Base-by-base conservation (phyloP, 768 basidiomycete genomes). In the Leccinum disarticulatum region DNA sequence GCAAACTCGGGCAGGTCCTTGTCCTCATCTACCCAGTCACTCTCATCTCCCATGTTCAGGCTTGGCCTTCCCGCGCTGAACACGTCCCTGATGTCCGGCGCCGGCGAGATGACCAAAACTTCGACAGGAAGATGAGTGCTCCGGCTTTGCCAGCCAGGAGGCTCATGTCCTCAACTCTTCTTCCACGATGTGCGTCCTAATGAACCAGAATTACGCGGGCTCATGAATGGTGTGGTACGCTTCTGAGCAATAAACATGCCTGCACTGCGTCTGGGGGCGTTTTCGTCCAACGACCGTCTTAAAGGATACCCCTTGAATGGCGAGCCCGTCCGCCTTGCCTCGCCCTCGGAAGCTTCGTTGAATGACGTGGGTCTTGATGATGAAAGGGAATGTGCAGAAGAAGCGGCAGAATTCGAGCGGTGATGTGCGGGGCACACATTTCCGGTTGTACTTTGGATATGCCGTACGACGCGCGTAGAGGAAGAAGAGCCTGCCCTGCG, bases 11-110 rank as follows among this genome's bases (percentile, higher is more conserved):
- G 76, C 19, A 74, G 73, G 65, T 92, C 90, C 7, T 93, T 92
- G 46, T 94, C 91, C 65, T 92, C 90, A 66, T 93, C 92, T 14
- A 91, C 87, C 91, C 91, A 93, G 63, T 93, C 91, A 50, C 87
- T 87, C 65, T 93, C 91, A 66, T 92, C 92, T 8, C 88, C 88
- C 54, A 81, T 70, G 64, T 66, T 83, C 47, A 83, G 62, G 43
- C 87, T 82, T 61, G 79, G 81, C 61, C 88, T 71, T 17, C 88
- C 85, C 5, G 30, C 66, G 38, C 87, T 85, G 61, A 94, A 92
- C 28, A 94, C 91, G 64, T 94, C 91, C 41, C 91, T 80, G 28
- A 94, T 81, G 64, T 78, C 68, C 36, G 65, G 61, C 54, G 64
- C 75, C 27, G 87, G 81, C 1, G 83, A 88, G 50, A 92, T 82